These are phyloP conservation scores for Auricularia heimuer DNA, from an alignment of 768 basidiomycete genomes.

Conservation along the genomic window DNA sequence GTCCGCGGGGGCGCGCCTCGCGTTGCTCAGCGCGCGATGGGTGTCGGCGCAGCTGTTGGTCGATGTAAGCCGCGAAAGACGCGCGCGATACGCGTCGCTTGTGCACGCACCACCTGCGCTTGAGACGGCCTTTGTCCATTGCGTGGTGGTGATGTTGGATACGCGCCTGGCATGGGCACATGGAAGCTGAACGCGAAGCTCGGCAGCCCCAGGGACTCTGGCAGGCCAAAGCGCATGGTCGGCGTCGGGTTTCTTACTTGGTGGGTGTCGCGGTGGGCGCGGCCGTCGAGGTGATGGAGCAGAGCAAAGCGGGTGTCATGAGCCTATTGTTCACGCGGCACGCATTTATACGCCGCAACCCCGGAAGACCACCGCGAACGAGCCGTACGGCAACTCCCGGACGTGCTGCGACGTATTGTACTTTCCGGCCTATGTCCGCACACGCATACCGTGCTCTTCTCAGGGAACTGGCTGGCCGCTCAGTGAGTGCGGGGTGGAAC, in stretches of 20 bases:
- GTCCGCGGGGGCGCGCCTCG: neutral
- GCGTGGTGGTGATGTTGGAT: neutral
- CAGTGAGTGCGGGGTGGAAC: conserved; percentile 10
- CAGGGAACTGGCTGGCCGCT: neutral
- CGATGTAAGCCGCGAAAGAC: neutral
- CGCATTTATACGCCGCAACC: no score
- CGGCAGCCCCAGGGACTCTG: neutral
- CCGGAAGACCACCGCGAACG: no score
- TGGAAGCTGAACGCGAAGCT: neutral
- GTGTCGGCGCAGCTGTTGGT: neutral
- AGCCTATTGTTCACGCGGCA: neutral
- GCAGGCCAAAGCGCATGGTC: neutral
- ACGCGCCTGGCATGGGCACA: neutral
- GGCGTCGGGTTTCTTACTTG: neutral
- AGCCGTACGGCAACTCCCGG: neutral
- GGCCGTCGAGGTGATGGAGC: neutral
- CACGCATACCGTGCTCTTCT: neutral
- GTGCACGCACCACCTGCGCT: neutral
- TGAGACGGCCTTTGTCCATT: neutral
- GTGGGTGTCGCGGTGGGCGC: neutral
- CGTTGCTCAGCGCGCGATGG: neutral
- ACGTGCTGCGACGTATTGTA: no score
- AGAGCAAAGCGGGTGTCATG: neutral
- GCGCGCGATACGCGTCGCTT: neutral
- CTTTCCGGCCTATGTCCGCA: neutral